A percentile compares a stretch with the other conserved stretches of the same genome.
These are phyloP conservation scores for Ananas comosus DNA, from an alignment of 176 grass and related monocot species.

Conservation along the genomic window DNA sequence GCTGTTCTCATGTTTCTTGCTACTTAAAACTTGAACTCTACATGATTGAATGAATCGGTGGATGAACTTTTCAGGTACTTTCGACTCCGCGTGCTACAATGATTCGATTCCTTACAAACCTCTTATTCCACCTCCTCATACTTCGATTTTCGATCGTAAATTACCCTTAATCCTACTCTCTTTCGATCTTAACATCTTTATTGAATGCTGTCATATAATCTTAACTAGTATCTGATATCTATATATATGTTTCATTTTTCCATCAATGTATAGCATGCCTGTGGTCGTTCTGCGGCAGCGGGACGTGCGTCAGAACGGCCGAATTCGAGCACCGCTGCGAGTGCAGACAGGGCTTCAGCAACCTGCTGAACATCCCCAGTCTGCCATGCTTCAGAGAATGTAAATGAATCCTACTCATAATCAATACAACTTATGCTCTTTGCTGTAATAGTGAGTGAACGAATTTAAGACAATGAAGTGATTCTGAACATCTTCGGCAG, in stretches of 20 bases:
- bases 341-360: constrained; percentile 31
- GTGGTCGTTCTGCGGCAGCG: constrained; percentile 27
- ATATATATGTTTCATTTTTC: background rate
- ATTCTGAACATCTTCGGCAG: constrained; percentile 14
- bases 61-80: constrained; percentile 26
- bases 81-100: constrained; percentile 32
- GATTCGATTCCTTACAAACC: constrained; percentile 14
- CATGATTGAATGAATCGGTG: background rate
- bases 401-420: constrained; percentile 9
- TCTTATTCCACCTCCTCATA: constrained; percentile 4
- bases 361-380: constrained; percentile 27
- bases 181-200: too few species aligned
- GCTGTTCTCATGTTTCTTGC: too few species aligned
- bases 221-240: too few species aligned
- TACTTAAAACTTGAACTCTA: too few species aligned
- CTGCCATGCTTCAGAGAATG: constrained; percentile 35
- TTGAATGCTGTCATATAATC: background rate
- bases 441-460: background rate
- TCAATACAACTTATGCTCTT: background rate
- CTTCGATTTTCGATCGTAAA: constrained; percentile 33
- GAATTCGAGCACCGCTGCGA: constrained; percentile 23
- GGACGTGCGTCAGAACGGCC: constrained; percentile 19
- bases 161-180: background rate
- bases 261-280: constrained; percentile 24
- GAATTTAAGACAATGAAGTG: background rate